phyloP scores from a whole-genome alignment of 257 asterid species.

The Nicotiana paniculata region DNA sequence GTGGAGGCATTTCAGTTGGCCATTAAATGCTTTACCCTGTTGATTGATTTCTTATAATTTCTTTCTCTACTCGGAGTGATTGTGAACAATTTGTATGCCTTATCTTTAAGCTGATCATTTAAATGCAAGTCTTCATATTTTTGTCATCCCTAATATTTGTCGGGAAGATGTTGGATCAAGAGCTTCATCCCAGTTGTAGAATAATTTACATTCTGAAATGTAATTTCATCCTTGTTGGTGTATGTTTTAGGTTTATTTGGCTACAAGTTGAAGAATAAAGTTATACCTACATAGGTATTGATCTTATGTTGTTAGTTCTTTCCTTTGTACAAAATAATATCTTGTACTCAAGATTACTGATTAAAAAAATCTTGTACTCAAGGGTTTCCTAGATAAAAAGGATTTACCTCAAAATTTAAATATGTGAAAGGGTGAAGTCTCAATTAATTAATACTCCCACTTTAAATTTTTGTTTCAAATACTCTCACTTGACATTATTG shows the following conservation, averaged over 20 bases:
- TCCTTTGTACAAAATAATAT: background rate
- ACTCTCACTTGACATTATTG: background rate
- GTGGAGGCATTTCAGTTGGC: background rate
- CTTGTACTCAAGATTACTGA: background rate
- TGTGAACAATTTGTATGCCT: background rate
- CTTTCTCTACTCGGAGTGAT: background rate
- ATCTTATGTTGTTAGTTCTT: background rate
- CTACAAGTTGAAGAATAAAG: background rate
- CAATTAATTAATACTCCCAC: background rate
- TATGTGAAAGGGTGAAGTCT: background rate
- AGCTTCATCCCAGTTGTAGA: background rate
- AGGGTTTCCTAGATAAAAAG: background rate
- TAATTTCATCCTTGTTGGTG: background rate
- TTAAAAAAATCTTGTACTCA: background rate
- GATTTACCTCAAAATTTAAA: background rate
- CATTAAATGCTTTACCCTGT: background rate
- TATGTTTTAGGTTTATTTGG: background rate
- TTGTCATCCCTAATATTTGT: background rate
- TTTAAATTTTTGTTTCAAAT: background rate
- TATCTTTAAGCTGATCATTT: background rate
- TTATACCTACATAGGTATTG: background rate
- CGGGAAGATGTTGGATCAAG: constrained; percentile 1
- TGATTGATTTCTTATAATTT: background rate
- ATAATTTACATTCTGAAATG: background rate
- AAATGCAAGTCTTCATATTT: background rate